These are phyloP conservation scores for Tylopilus orsonianus DNA, from an alignment of 1,284 basidiomycete genomes.

Conservation along the genomic window DNA sequence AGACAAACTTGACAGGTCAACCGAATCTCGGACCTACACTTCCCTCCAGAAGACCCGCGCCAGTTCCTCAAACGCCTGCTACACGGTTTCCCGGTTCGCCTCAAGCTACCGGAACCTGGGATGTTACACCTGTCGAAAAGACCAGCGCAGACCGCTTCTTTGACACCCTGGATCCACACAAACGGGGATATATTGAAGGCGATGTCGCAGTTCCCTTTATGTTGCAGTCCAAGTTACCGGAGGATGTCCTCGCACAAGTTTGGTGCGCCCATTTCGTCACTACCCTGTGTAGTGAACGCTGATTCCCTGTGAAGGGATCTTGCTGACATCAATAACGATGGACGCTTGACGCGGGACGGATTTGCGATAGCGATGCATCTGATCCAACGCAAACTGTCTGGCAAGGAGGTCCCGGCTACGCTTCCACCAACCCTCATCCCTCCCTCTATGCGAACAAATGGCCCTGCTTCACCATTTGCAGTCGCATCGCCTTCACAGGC, in stretches of 20 bases:
- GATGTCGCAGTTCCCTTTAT: slow-evolving; percentile 96
- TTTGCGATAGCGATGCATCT: slow-evolving; percentile 97
- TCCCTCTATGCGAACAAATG: slow-evolving; percentile 64
- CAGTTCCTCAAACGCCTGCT: slow-evolving; percentile 21
- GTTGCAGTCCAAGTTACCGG: slow-evolving; percentile 87
- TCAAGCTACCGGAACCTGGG: slow-evolving; percentile 57
- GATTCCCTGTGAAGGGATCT: slow-evolving; percentile 71
- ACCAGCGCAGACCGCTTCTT: slow-evolving; percentile 82
- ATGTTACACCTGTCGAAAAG: slow-evolving; percentile 84
- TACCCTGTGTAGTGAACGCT: slow-evolving; percentile 6
- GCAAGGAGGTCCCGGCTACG: slow-evolving; percentile 75
- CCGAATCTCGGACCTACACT: slow-evolving; percentile 21
- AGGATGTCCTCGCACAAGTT: slow-evolving; percentile 83
- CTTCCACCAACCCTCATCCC: slow-evolving; percentile 81
- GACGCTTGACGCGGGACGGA: slow-evolving; percentile 85
- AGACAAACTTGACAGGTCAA: slow-evolving; percentile 68
- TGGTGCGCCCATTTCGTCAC: slow-evolving; percentile 60
- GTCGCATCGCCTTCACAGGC: slow-evolving; percentile 36
- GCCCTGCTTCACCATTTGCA: slow-evolving; percentile 34
- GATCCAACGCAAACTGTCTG: slow-evolving; percentile 85
- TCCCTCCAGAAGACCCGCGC: slow-evolving; percentile 21
- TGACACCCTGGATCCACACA: slow-evolving; percentile 75
- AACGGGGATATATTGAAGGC: slow-evolving; percentile 85
- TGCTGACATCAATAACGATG: slow-evolving; percentile 88
- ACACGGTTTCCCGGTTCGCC: slow-evolving; percentile 28